phyloP scores from a whole-genome alignment of 345 rosid species.

The Combretum micranthum region DNA sequence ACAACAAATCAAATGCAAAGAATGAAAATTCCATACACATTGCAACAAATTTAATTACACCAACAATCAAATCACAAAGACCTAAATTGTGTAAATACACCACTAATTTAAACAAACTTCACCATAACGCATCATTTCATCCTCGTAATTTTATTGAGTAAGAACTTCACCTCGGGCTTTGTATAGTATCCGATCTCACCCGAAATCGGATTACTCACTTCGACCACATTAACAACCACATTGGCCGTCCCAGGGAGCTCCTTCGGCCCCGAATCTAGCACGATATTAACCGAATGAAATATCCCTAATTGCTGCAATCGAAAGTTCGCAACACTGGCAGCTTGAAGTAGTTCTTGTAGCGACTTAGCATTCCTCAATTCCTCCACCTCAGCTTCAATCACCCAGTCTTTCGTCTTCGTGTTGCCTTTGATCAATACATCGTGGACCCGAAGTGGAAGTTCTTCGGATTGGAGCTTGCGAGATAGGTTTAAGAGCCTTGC shows the following conservation, averaged over 20 bases:
- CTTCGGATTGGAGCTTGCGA: slow-evolving; percentile 37
- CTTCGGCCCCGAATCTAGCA: slow-evolving; percentile 78
- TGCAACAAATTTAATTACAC: too few species aligned
- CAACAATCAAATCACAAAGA: too few species aligned
- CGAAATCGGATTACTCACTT: slow-evolving; percentile 44
- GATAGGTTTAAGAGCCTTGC: slow-evolving; percentile 41
- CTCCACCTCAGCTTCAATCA: slow-evolving; percentile 64
- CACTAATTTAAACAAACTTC: too few species aligned
- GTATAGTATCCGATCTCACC: slow-evolving; percentile 74
- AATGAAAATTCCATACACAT: too few species aligned
- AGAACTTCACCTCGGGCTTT: slow-evolving; percentile 47
- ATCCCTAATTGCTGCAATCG: slow-evolving; percentile 60
- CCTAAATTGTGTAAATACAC: too few species aligned
- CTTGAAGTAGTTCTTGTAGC: slow-evolving; percentile 70
- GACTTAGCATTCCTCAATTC: slow-evolving; percentile 48
- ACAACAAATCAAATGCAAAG: too few species aligned
- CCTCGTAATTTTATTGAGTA: too few species aligned
- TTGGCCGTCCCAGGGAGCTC: slow-evolving; percentile 87
- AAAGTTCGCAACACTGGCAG: slow-evolving; percentile 48
- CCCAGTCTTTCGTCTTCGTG: slow-evolving; percentile 62
- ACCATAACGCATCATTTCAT: too few species aligned
- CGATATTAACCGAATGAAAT: slow-evolving; percentile 74
- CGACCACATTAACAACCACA: slow-evolving; percentile 65
- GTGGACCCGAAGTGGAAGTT: slow-evolving; percentile 73
- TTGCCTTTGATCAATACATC: slow-evolving; percentile 77